A percentile compares a stretch with the other conserved stretches of the same genome.
Conservation (phyloP, 306 rosid genomes). For the Lupinus albus region DNA sequence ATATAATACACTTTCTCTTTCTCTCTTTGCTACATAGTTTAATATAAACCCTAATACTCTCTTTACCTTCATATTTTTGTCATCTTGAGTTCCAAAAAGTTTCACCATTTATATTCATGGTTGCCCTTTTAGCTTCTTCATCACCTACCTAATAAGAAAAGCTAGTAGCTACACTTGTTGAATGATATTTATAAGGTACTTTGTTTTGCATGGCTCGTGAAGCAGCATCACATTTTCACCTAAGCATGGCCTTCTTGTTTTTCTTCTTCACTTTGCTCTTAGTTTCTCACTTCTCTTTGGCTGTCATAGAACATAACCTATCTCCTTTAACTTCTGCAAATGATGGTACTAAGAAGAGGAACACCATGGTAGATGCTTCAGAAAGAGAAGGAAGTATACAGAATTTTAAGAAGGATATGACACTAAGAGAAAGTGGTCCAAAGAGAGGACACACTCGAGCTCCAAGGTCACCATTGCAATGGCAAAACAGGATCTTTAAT, state of each 20-base stretch:
- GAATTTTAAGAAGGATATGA: slow-evolving; percentile 36
- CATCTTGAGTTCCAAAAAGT: slow-evolving; percentile 37
- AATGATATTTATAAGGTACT: slow-evolving; percentile 37
- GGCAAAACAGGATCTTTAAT: slow-evolving; percentile 53
- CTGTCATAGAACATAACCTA: slow-evolving; percentile 33
- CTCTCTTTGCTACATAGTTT: slow-evolving; percentile 36
- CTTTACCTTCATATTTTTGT: slow-evolving; percentile 32
- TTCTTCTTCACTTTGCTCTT: slow-evolving; percentile 50
- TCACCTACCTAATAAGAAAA: neutral
- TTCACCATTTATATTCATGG: slow-evolving; percentile 27
- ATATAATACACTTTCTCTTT: slow-evolving; percentile 23
- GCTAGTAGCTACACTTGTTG: slow-evolving; percentile 15
- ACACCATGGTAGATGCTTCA: slow-evolving; percentile 30
- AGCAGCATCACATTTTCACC: slow-evolving; percentile 40
- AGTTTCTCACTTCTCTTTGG: slow-evolving; percentile 47
- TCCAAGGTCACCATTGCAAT: slow-evolving; percentile 39
- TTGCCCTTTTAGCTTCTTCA: neutral
- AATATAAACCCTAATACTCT: slow-evolving; percentile 45
- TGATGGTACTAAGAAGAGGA: slow-evolving; percentile 37
- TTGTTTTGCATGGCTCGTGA: slow-evolving; percentile 63
- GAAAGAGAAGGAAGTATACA: slow-evolving; percentile 43
- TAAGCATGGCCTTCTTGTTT: slow-evolving; percentile 42
- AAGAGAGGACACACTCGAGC: slow-evolving; percentile 40
- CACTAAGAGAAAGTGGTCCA: slow-evolving; percentile 20
- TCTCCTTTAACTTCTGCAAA: slow-evolving; percentile 28